Evolutionary conservation across 176 grass and related monocot species (phyloP).

Genomic region (Aegilops bicornis): DNA sequence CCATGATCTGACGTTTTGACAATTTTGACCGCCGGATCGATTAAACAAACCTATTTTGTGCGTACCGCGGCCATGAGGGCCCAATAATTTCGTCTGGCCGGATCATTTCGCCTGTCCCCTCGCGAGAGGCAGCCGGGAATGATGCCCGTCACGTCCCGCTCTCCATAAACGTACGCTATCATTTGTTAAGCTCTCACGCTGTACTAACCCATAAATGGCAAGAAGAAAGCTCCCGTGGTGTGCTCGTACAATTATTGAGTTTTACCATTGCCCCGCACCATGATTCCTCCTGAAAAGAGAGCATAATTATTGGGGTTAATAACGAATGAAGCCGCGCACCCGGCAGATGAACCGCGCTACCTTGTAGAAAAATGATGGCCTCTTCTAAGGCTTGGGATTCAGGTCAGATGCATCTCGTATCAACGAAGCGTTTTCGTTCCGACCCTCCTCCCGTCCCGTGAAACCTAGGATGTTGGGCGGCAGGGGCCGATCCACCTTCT

Average conservation of each 20-base stretch:
- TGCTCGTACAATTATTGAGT: not conserved
- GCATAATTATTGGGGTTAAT: not conserved
- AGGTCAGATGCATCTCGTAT: too few relatives aligned
- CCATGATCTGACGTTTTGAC: not conserved
- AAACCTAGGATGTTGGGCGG: too few relatives aligned
- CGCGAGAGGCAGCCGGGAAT: conserved; percentile 26
- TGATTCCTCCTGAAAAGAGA: too few relatives aligned
- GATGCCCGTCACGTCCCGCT: conserved; percentile 19
- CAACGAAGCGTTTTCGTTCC: too few relatives aligned
- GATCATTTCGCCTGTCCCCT: conserved; percentile 25
- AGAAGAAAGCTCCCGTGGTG: not conserved
- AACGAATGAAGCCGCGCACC: not conserved
- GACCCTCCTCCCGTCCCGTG: too few relatives aligned
- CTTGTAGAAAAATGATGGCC: too few relatives aligned
- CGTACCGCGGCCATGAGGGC: not conserved
- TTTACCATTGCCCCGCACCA: not conserved
- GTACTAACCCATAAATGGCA: not conserved
- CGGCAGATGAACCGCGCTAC: too few relatives aligned
- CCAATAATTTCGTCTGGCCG: conserved; percentile 5
- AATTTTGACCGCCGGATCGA: not conserved
- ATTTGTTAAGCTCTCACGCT: not conserved
- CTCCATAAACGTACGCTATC: not conserved
- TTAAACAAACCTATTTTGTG: not conserved
- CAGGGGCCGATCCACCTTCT: too few relatives aligned
- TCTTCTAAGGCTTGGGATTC: too few relatives aligned